phyloP scores from a whole-genome alignment of 1,139 yeast species.

The Saccharomyces hybrid region DNA sequence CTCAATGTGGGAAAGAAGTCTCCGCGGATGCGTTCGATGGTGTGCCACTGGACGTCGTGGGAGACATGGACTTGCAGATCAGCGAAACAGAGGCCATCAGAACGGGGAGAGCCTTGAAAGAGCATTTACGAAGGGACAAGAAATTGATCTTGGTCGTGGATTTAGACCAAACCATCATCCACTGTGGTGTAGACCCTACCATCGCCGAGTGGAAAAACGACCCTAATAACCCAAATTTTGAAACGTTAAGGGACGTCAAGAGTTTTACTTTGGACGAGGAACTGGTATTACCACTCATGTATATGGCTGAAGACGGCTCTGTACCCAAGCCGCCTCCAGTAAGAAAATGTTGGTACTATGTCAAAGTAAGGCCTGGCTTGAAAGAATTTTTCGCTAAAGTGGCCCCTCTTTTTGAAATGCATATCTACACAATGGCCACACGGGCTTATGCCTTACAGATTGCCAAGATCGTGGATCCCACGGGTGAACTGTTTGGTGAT shows the following conservation, averaged over 20 bases:
- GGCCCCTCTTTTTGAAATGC: constrained; percentile 70
- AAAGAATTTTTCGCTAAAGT: constrained; percentile 59
- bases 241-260: constrained; percentile 73
- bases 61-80: constrained; percentile 76
- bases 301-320: constrained; percentile 44
- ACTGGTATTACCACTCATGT: constrained; percentile 47
- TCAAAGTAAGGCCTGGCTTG: constrained; percentile 85
- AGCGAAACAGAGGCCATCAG: constrained; percentile 80
- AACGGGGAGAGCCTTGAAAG: constrained; percentile 63
- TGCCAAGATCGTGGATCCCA: constrained; percentile 87
- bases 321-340: constrained; percentile 36
- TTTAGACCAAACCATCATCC: constrained; percentile 93
- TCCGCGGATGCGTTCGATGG: constrained; percentile 62
- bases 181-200: constrained; percentile 95
- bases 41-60: constrained; percentile 63
- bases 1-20: constrained; percentile 81
- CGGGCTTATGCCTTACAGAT: constrained; percentile 85
- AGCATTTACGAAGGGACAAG: constrained; percentile 50
- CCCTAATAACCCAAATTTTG: constrained; percentile 74
- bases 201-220: constrained; percentile 95
- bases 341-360: constrained; percentile 72
- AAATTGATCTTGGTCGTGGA: constrained; percentile 89
- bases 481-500: constrained; percentile 78
- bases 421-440: constrained; percentile 98
- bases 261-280: constrained; percentile 75